phyloP scores from a whole-genome alignment of 1,284 basidiomycete species.

The Polyporus tsugae region DNA sequence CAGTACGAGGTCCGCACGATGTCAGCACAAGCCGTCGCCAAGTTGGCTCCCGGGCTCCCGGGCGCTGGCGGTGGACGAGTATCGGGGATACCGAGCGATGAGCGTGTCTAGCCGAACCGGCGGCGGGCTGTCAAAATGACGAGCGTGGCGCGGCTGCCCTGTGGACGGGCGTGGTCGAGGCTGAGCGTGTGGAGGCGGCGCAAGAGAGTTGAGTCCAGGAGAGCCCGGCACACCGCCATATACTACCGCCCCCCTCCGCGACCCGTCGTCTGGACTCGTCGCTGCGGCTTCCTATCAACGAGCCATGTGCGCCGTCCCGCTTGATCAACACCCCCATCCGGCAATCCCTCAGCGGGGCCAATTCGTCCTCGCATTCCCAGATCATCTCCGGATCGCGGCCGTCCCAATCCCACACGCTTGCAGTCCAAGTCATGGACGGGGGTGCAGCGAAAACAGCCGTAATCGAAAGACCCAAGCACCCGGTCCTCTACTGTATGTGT shows the following conservation, averaged over 20 bases:
- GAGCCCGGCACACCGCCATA: slow-evolving; percentile 5
- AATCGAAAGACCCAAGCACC: background rate
- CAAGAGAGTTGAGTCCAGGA: slow-evolving; percentile 6
- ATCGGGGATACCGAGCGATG: background rate
- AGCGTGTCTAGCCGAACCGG: slow-evolving; percentile 4
- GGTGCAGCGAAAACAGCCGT: background rate
- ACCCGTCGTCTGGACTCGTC: slow-evolving; percentile 1
- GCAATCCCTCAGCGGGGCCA: background rate
- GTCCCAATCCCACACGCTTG: background rate
- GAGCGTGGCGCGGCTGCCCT: slow-evolving; percentile 2
- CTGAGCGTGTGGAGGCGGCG: background rate
- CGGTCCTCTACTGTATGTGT: background rate
- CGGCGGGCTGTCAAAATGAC: slow-evolving; percentile 4
- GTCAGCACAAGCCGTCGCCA: slow-evolving; percentile 5
- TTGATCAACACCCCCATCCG: slow-evolving; percentile 2
- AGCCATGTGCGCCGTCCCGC: background rate
- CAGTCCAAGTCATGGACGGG: background rate
- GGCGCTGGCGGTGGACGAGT: background rate
- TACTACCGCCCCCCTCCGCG: background rate
- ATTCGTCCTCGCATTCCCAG: background rate
- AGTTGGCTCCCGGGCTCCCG: slow-evolving; percentile 11
- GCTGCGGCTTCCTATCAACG: slow-evolving; percentile 1
- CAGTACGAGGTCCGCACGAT: slow-evolving; percentile 3
- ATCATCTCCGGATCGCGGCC: background rate
- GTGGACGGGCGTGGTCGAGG: background rate